Conservation (phyloP, 1,284 basidiomycete species). For the Boletus semigastroideus region DNA sequence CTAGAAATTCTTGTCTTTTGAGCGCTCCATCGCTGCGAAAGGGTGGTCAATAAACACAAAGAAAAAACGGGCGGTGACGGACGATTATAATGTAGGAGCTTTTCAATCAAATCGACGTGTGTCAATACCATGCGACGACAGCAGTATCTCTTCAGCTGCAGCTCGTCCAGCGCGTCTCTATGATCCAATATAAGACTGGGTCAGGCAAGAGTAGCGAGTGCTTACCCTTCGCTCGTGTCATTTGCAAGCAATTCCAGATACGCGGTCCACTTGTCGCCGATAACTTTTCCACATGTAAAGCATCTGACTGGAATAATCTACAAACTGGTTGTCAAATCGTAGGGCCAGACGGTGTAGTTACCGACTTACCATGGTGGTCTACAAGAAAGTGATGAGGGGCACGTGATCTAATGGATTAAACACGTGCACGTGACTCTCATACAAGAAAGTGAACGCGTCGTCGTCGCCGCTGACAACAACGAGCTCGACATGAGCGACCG, state of each 20-base stretch:
- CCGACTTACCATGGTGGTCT: conserved; percentile 26
- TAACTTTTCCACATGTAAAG: conserved; percentile 92
- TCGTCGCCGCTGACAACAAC: background rate
- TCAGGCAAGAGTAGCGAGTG: conserved; percentile 5
- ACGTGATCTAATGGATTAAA: background rate
- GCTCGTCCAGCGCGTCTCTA: conserved; percentile 89
- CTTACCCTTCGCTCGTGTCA: conserved; percentile 84
- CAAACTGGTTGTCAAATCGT: background rate
- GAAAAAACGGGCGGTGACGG: conserved; percentile 35
- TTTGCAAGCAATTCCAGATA: conserved; percentile 80
- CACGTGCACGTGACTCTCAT: conserved; percentile 20
- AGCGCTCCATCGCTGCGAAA: conserved; percentile 33
- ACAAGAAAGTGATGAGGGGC: background rate
- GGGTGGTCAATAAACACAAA: background rate
- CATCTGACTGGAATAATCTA: conserved; percentile 87
- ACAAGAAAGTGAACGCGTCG: conserved; percentile 4
- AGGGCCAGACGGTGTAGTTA: background rate
- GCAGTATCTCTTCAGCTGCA: conserved; percentile 93
- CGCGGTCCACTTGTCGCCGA: conserved; percentile 89
- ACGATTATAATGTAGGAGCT: conserved; percentile 96
- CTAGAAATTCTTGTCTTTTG: conserved; percentile 29
- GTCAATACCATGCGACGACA: conserved; percentile 98
- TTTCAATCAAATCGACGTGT: conserved; percentile 96
- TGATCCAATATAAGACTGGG: background rate
- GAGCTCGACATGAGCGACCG: conserved; percentile 18